Percentiles rank a stretch among this genome's conserved stretches.
Evolutionary conservation across 2,329 filamentous ascomycete genomes (phyloP).

Genomic region (Westerdykella aurantiaca): DNA sequence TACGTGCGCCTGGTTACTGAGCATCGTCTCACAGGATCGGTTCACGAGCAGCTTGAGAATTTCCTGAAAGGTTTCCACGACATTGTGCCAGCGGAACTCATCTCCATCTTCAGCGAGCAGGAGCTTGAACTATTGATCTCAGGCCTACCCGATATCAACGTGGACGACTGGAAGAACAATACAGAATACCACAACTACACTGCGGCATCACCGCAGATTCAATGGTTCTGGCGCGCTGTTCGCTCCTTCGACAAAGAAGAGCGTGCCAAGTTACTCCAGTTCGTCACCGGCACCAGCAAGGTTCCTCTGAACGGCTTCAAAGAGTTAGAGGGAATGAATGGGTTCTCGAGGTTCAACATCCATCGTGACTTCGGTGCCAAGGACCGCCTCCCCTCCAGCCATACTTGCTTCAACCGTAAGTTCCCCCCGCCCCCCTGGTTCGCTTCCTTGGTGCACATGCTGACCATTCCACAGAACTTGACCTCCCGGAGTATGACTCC

Average conservation of each 20-base stretch:
- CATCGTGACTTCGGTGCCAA: conserved; percentile 97
- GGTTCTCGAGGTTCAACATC: conserved; percentile 96
- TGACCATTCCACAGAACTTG: conserved; percentile 65
- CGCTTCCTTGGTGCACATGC: conserved; percentile 8
- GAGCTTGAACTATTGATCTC: conserved; percentile 95
- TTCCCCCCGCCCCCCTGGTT: conserved; percentile 23
- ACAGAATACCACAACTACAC: conserved; percentile 98
- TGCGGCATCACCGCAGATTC: conserved; percentile 88
- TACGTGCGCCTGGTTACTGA: conserved; percentile 94
- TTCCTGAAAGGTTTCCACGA: conserved; percentile 97
- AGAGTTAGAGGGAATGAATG: conserved; percentile 98
- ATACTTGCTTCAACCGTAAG: conserved; percentile 99
- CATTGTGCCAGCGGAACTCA: conserved; percentile 88
- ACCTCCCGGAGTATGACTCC: conserved; percentile 95
- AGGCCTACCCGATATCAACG: conserved; percentile 91
- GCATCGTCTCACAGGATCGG: conserved; percentile 84
- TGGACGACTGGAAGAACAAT: conserved; percentile 99
- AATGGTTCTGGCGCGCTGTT: conserved; percentile 99
- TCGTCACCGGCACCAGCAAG: conserved; percentile 97
- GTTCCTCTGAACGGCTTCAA: conserved; percentile 98
- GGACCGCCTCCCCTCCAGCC: conserved; percentile 88
- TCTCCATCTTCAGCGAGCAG: conserved; percentile 98
- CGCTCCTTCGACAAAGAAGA: conserved; percentile 99
- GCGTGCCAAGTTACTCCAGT: conserved; percentile 91
- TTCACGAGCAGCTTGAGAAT: conserved; percentile 87